phyloP scores from a whole-genome alignment of 129 eudicot species.

The Erigeron canadensis region DNA sequence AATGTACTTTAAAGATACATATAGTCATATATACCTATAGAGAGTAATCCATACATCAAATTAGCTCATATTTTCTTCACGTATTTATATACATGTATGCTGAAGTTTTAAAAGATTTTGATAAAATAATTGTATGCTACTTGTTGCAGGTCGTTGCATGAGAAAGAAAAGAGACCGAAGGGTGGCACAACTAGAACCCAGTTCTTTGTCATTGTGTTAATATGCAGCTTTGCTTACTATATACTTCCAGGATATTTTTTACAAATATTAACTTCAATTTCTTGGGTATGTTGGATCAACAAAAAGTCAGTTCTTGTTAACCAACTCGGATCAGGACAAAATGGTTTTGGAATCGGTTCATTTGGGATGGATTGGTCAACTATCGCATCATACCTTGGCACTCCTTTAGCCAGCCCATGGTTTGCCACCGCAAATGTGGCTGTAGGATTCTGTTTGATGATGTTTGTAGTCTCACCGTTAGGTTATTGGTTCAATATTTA shows the following conservation, averaged over 20 bases:
- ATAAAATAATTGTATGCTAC: not conserved
- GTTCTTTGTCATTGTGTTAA: conserved; percentile 48
- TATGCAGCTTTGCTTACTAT: conserved; percentile 49
- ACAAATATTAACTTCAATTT: conserved; percentile 42
- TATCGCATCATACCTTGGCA: conserved; percentile 63
- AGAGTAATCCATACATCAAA: too few relatives aligned
- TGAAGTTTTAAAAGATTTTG: not conserved
- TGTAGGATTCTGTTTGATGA: conserved; percentile 46
- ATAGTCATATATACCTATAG: too few relatives aligned
- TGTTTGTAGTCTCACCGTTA: conserved; percentile 54
- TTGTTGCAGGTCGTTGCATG: conserved; percentile 57
- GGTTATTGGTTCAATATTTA: conserved; percentile 45
- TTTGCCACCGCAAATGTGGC: conserved; percentile 52
- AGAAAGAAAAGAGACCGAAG: conserved; percentile 48
- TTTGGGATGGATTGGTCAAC: conserved; percentile 67
- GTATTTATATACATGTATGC: too few relatives aligned
- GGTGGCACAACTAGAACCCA: conserved; percentile 48
- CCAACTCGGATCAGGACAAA: conserved; percentile 66
- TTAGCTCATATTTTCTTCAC: too few relatives aligned
- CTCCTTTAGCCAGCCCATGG: conserved; percentile 73
- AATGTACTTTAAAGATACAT: too few relatives aligned
- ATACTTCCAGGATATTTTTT: conserved; percentile 56
- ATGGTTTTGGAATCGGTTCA: conserved; percentile 65
- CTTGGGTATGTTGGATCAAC: conserved; percentile 67
- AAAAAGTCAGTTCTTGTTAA: conserved; percentile 44